Base-by-base conservation (phyloP, 495 filamentous ascomycete genomes). In the Sabuloglossum arenarium region DNA sequence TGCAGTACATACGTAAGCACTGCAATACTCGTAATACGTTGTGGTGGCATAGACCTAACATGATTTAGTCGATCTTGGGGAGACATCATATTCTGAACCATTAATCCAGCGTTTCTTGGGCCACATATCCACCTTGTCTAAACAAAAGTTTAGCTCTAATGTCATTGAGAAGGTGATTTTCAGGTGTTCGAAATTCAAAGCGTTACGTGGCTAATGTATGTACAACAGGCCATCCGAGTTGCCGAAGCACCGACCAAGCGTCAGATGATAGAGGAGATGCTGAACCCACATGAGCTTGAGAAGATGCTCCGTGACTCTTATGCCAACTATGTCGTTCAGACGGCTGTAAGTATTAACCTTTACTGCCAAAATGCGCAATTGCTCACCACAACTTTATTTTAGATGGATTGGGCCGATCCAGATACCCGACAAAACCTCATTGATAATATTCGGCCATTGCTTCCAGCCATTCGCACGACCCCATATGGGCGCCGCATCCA, bases 91-190 rank as follows among this genome's bases (percentile, higher is more conserved):
- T 69, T 93, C 88, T 9, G 80, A 86, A 59, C 89, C 88, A 0
- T 70, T 97, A 11, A 88, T 91, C 54, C 69, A 73, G 27, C 78
- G 75, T 58, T 96, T 97, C 72, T 65, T 72, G 28, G 81, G 81
- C 57, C 79, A 84, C 60, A 80, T 97, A 61, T 68, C 77, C 29
- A 68, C 74, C 49, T 72, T 97, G 11, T 94, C 93, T 3, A 91
- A 87, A 69, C 93, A 97, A 68, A 98, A 98, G 69, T 98, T 98
- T 71, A 95, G 88, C 72, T 96, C 90, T 55, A 98, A 98, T 63
- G 91, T 98, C 52, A 87, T 98, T 57, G 91, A 98, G 70, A 97
- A 97, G 53, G 53, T 30, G 31, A n/a, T 10, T 23, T 10, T 14
- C 1, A 58, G 39, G 30, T 12, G 0, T 23, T 52, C 30, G 39